phyloP scores from a whole-genome alignment of 768 basidiomycete genomes.

The Phylloporus scabripes region DNA sequence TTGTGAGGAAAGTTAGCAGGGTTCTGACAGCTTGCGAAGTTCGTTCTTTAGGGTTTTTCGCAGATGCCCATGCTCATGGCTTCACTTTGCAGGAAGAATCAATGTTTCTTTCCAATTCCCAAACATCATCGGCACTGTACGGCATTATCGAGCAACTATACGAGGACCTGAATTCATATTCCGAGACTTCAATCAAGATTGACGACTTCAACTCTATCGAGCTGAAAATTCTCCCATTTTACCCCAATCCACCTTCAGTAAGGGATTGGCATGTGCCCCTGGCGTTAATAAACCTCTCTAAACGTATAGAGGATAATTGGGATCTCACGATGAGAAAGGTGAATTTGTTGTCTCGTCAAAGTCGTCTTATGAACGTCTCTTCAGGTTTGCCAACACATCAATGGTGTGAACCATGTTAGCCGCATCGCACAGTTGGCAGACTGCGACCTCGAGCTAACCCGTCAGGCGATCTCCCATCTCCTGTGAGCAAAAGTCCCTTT shows the following conservation, averaged over 20 bases:
- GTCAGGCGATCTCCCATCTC: slow-evolving; percentile 86
- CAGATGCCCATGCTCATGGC: slow-evolving; percentile 1
- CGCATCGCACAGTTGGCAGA: slow-evolving; percentile 90
- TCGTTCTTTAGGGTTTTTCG: slow-evolving; percentile 22
- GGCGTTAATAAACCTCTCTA: slow-evolving; percentile 76
- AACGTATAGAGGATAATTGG: slow-evolving; percentile 87
- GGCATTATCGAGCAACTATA: slow-evolving; percentile 93
- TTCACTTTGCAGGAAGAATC: slow-evolving; percentile 70
- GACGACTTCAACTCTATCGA: slow-evolving; percentile 94
- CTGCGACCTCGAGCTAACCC: slow-evolving; percentile 75
- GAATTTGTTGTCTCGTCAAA: background rate
- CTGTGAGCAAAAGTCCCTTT: slow-evolving; percentile 47
- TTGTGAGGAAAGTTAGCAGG: slow-evolving; percentile 90
- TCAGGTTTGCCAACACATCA: slow-evolving; percentile 71
- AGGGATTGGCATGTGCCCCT: slow-evolving; percentile 96
- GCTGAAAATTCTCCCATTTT: slow-evolving; percentile 93
- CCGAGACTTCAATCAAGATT: slow-evolving; percentile 89
- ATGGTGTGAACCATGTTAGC: slow-evolving; percentile 88
- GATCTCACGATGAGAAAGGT: slow-evolving; percentile 92
- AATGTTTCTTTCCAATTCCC: slow-evolving; percentile 71
- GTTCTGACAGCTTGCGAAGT: slow-evolving; percentile 90
- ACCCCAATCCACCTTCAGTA: slow-evolving; percentile 86
- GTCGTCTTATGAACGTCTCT: slow-evolving; percentile 1
- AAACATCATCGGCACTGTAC: slow-evolving; percentile 61
- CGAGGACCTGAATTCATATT: slow-evolving; percentile 96